Base-by-base conservation (phyloP, 805 yeast genomes). In the Starmera pachycereana region DNA sequence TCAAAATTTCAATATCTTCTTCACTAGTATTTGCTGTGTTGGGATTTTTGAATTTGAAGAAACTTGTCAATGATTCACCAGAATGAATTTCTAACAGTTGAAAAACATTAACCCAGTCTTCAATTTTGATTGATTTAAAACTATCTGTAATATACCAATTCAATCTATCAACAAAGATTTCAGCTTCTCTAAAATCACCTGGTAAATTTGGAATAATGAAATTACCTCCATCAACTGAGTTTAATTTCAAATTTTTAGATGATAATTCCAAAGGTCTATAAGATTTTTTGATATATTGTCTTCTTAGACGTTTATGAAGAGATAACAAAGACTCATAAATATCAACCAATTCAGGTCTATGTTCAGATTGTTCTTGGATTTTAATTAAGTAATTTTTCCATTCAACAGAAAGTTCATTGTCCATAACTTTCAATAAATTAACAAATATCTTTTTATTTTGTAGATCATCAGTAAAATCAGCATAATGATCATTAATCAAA, bases 101-200 rank as follows among this genome's bases (percentile, higher is more conserved):
- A 55, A 75, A 83, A 4, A 81, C 73, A 40, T 72, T 71, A 38
- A 86, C 66, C 96, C 97, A 90, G 50, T 89, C 95, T 44, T 72
- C 74, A 11, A 76, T 58, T 11, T 76, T 69, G 29, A 81, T 70
- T 10, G 75, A 70, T 25, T 62, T 65, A 53, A 81, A 78, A 29
- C 81, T 66, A 4, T 72, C 70, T 3, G 72, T 64, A 25, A 84
- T 69, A 7, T 85, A 63, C 13, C 67, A 63, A 58, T 89, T 90
- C 43, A 89, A 58, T 36, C 71, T 70, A 40, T 71, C 72, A 18
- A 86, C 66, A 60, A 85, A 81, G 37, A 66, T 62, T 43, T 80
- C 79, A 43, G 87, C 70, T 31, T 66, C 72, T 28, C 63, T 60
- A 32, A 68, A 53, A 41, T 72, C 72, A 35, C 56, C 58, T 45